These are phyloP conservation scores for Jatropha curcas DNA, from an alignment of 345 rosid genomes.

Conservation along the genomic window DNA sequence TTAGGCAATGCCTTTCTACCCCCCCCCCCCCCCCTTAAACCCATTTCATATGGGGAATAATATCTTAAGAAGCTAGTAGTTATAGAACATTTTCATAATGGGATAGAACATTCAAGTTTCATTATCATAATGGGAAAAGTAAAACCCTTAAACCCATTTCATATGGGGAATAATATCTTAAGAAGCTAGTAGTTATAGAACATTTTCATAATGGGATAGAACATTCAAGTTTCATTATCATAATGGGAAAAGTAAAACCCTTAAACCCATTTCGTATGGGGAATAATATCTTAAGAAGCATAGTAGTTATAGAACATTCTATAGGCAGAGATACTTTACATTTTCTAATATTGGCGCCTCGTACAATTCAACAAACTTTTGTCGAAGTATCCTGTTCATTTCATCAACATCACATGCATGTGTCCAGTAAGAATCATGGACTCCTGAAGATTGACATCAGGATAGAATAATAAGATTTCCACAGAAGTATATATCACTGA, in stretches of 20 bases:
- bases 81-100: not conserved
- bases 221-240: not conserved
- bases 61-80: too few species aligned
- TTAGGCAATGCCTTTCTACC: not conserved
- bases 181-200: too few species aligned
- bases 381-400: slow-evolving; percentile 86
- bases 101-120: not conserved
- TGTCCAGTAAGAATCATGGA: slow-evolving; percentile 99
- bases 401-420: slow-evolving; percentile 87
- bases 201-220: not conserved
- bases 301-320: not conserved
- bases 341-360: slow-evolving; percentile 81
- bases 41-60: too few species aligned
- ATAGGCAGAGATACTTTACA: slow-evolving; percentile 49
- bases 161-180: too few species aligned
- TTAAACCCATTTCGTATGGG: not conserved
- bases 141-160: too few species aligned
- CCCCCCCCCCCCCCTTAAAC: too few species aligned
- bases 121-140: not conserved
- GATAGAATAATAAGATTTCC: slow-evolving; percentile 20
- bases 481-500: not conserved
- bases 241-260: not conserved
- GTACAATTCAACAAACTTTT: slow-evolving; percentile 93
- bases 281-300: not conserved
- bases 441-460: slow-evolving; percentile 57